Base-by-base conservation (phyloP, 371 early-diverging fungal genomes). In the Fennellomyces sp. region DNA sequence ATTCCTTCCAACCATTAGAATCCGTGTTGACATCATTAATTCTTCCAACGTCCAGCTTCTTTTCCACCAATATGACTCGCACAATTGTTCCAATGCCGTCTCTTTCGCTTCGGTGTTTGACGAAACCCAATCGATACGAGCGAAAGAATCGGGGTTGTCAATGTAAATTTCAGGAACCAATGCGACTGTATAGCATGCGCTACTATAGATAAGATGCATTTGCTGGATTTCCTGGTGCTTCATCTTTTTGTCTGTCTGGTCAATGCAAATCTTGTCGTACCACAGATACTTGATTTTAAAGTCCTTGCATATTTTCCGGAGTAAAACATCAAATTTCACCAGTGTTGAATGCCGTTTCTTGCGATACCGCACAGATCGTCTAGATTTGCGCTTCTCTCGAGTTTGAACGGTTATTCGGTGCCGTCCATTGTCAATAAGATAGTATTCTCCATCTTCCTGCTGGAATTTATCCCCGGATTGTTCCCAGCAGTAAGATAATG, bases 1-100 rank as follows among this genome's bases (percentile, higher is more conserved):
- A 23, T 45, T 45, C 21, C 21, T 45, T 5, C 45, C 45, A 5
- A 45, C 45, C 0, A 45, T 12, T 23, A 45, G 21, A 0, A 45
- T 45, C n/a, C 45, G 10, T 45, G 17, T 45, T 1, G 45, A 45
- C 45, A 45, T 45, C 45, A 45, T 45, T 12, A 45, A 4, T 45
- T 45, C 45, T 45, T 45, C 45, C 8, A 45, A 45, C 23, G 45
- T 45, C 45, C 45, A 45, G n/a, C 45, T 45, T 1, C 45, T 19
- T 21, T 45, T 17, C 5, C 23, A 45, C 45, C 45, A 45, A 11
- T 21, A 5, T 8, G 45, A 45, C n/a, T n/a, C n/a, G n/a, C n/a
- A n/a, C n/a, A n/a, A n/a, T n/a, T n/a, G n/a, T n/a, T n/a, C n/a
- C n/a, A n/a, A n/a, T n/a, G n/a, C n/a, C n/a, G n/a, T n/a, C n/a